phyloP scores from a whole-genome alignment of 345 rosid genomes.

The Sisymbrium altissimum region DNA sequence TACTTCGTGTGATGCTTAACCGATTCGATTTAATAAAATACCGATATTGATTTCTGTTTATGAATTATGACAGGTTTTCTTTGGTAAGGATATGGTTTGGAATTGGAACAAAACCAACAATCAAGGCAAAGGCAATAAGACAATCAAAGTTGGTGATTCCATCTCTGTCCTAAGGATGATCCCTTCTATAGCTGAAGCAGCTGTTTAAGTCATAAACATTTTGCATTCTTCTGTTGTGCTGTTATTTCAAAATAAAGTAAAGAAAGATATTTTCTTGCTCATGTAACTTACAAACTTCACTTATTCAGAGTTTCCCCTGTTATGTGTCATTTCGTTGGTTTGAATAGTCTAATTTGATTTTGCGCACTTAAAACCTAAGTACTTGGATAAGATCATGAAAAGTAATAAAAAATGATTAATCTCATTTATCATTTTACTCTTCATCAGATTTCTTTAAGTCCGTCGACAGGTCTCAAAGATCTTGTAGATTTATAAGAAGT shows the following conservation, averaged over 20 bases:
- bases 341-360: background rate
- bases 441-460: too few species aligned
- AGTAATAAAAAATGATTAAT: too few species aligned
- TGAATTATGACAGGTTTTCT: constrained; percentile 51
- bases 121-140: constrained; percentile 42
- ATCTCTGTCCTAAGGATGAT: constrained; percentile 34
- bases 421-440: too few species aligned
- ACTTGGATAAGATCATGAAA: too few species aligned
- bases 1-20: background rate
- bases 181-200: constrained; percentile 69
- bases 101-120: constrained; percentile 37
- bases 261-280: background rate
- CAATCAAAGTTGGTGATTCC: constrained; percentile 48
- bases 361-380: too few species aligned
- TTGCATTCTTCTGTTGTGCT: background rate
- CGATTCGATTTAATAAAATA: background rate
- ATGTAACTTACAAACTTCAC: background rate
- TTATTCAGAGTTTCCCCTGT: background rate
- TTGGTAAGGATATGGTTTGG: constrained; percentile 81
- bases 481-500: too few species aligned
- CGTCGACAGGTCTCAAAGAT: too few species aligned
- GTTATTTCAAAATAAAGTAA: background rate
- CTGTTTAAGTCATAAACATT: constrained; percentile 38
- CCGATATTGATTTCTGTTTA: background rate
- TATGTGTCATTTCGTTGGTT: background rate